Evolutionary conservation across 345 rosid species (phyloP).

Genomic region (Noccaea bulbosa): DNA sequence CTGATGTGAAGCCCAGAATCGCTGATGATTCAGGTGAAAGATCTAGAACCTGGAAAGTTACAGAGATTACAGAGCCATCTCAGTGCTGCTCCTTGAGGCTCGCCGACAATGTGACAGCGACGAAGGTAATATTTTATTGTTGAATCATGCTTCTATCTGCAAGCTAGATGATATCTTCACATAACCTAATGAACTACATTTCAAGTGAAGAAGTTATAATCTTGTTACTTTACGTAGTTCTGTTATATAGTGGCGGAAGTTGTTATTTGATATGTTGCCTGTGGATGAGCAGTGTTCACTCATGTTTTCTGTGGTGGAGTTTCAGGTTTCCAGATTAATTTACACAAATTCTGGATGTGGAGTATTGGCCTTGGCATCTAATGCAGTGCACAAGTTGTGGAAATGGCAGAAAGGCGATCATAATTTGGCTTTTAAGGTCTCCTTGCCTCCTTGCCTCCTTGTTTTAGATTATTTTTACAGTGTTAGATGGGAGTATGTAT

Average conservation of each 20-base stretch:
- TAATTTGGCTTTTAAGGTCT: constrained; percentile 57
- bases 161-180: constrained; percentile 9
- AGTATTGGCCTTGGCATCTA: constrained; percentile 77
- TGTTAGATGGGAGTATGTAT: neutral
- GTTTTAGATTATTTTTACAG: constrained; percentile 1
- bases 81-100: constrained; percentile 79
- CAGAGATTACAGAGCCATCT: constrained; percentile 75
- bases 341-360: constrained; percentile 83
- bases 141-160: constrained; percentile 2
- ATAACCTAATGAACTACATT: neutral
- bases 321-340: constrained; percentile 72
- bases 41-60: constrained; percentile 67
- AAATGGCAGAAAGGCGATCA: constrained; percentile 77
- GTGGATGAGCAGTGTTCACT: constrained; percentile 1
- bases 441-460: constrained; percentile 24
- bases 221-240: constrained; percentile 1
- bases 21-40: constrained; percentile 62
- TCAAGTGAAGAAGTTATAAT: neutral
- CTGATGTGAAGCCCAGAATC: constrained; percentile 69
- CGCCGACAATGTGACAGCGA: constrained; percentile 57
- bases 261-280: constrained; percentile 8
- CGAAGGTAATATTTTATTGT: constrained; percentile 53
- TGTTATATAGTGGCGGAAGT: neutral
- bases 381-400: constrained; percentile 90
- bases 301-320: constrained; percentile 3